A percentile compares a stretch with the other conserved stretches of the same genome.
These are phyloP conservation scores for Penicillium sp. DNA, from an alignment of 2,329 filamentous ascomycete species.

Conservation along the genomic window DNA sequence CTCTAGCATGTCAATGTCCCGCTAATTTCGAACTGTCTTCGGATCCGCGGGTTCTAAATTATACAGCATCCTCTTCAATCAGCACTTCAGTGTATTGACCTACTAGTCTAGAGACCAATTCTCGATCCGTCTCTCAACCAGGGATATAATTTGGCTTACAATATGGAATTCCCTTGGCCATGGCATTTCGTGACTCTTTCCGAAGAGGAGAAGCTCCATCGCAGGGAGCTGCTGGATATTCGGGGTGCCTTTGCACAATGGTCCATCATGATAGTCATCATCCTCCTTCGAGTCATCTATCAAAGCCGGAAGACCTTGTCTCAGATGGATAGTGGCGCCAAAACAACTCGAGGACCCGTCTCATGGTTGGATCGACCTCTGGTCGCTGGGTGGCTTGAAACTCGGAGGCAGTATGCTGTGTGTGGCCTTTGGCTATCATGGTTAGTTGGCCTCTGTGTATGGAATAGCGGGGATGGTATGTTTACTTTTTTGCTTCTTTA, in stretches of 20 bases:
- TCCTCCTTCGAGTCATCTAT: slow-evolving; percentile 39
- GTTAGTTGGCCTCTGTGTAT: slow-evolving; percentile 52
- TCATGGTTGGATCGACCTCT: slow-evolving; percentile 51
- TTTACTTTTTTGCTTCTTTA: background rate
- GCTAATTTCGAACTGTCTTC: background rate
- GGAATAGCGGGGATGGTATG: slow-evolving; percentile 57
- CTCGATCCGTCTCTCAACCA: background rate
- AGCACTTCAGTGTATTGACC: background rate
- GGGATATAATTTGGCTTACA: background rate
- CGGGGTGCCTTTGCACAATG: slow-evolving; percentile 58
- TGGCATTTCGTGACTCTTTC: slow-evolving; percentile 57
- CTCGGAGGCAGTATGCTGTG: slow-evolving; percentile 52
- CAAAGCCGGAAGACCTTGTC: slow-evolving; percentile 13
- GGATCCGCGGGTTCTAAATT: background rate
- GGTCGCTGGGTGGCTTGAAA: slow-evolving; percentile 47
- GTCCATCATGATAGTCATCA: slow-evolving; percentile 50
- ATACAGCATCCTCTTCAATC: background rate
- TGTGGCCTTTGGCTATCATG: slow-evolving; percentile 53
- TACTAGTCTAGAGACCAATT: background rate
- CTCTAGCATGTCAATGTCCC: background rate
- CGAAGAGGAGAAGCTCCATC: slow-evolving; percentile 50
- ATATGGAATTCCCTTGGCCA: slow-evolving; percentile 36
- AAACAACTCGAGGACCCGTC: slow-evolving; percentile 10
- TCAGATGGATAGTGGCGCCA: slow-evolving; percentile 1
- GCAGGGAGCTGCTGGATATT: slow-evolving; percentile 54